Base-by-base conservation (phyloP, 257 asterid species). In the Catharanthus roseus region DNA sequence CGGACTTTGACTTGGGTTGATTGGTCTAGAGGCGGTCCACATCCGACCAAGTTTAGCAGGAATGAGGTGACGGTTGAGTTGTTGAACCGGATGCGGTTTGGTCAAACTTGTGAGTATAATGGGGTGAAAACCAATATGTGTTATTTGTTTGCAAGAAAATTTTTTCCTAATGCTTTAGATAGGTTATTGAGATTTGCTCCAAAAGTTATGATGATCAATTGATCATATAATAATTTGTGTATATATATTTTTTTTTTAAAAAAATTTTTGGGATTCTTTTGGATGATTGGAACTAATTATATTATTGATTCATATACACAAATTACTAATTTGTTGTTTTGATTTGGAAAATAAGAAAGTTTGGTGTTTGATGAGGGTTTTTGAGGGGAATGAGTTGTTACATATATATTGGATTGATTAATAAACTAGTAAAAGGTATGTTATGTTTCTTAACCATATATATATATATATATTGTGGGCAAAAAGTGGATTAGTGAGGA, bases 1-100 rank as follows among this genome's bases (percentile, higher is more conserved):
- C 71, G 96, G 67, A 88, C 92, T 0, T 71, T 91, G 81, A 86
- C 91, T n/a, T 91, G 97, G 97, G 97, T 91, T 45, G 95, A 91
- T 70, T 91, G 97, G 97, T 79, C 96, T 4, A 68, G 69, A 56
- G 92, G 92, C 0, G 96, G 97, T 42, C 87, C 97, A 29, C 97
- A 91, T 76, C 97, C 97, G 0, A 33, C 79, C 38, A 87, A 65
- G 21, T 90, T 81, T 23, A 23, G 77, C 10, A 67, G 90, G 15
- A 39, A 60, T 3, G 88, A 83, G 12, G 73, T 88, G 10, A 71
- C 85, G 0, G 55, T 75, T 2, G 85, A 86, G 36, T 65, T 85
- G 81, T 71, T 88, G 60, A 69, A 75, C 57, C 68, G 45, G 69
- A 72, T 88, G 85, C 75, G 88, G 73, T 72, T 50, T 28, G 82